These are phyloP conservation scores for Hysterangium stoloniferum DNA, from an alignment of 768 basidiomycete genomes.

Conservation along the genomic window DNA sequence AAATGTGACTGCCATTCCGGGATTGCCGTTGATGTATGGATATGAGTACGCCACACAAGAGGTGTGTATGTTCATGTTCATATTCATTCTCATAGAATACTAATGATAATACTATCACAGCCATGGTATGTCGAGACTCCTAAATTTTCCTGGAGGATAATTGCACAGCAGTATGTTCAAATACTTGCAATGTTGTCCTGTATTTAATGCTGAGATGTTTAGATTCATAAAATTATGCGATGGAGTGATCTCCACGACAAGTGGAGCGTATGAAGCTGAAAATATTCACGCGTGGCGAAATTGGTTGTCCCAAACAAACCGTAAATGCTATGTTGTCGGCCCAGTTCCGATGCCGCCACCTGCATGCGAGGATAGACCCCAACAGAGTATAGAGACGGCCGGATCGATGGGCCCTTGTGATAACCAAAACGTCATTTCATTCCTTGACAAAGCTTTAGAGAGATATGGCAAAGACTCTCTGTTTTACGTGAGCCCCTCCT, in stretches of 20 bases:
- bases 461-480: conserved; percentile 15
- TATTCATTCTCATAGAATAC: no score
- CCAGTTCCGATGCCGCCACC: conserved; percentile 12
- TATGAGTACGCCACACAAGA: no score
- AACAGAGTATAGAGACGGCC: conserved; percentile 3
- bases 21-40: not conserved
- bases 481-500: conserved; percentile 16
- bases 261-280: conserved; percentile 14
- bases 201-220: no score
- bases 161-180: no score
- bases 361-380: not conserved
- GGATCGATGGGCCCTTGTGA: conserved; percentile 7
- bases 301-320: conserved; percentile 12
- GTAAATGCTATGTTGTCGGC: conserved; percentile 13
- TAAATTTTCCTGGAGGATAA: no score
- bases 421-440: conserved; percentile 11
- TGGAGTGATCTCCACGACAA: conserved; percentile 14
- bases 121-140: no score
- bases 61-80: no score
- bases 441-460: conserved; percentile 14
- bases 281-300: conserved; percentile 5
- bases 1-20: not conserved
- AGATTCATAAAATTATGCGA: no score
- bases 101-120: no score
- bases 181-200: no score